Percentiles rank a stretch among this genome's conserved stretches.
phyloP scores from a whole-genome alignment of 305 asterid genomes.

The Solanum hybrid region DNA sequence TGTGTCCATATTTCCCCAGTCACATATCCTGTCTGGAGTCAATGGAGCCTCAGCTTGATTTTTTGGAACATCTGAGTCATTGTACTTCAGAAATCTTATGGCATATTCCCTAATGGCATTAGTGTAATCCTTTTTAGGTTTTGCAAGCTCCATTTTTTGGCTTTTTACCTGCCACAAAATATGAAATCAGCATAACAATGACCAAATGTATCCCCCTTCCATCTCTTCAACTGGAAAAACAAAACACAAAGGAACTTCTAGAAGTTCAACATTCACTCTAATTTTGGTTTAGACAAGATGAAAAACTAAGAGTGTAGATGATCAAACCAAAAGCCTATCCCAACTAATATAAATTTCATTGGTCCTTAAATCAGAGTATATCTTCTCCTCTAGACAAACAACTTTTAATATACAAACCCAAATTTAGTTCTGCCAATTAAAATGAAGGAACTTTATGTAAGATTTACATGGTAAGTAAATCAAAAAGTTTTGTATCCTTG shows the following conservation, averaged over 20 bases:
- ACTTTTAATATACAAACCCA: not conserved
- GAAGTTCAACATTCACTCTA: not conserved
- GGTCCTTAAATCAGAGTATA: not conserved
- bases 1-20: constrained; percentile 37
- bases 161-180: constrained; percentile 39
- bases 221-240: not conserved
- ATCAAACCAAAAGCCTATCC: not conserved
- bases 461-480: not conserved
- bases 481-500: not conserved
- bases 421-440: not conserved
- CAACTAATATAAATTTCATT: not conserved
- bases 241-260: not conserved
- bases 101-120: constrained; percentile 62
- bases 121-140: constrained; percentile 25
- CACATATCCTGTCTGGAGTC: constrained; percentile 54
- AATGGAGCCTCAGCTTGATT: constrained; percentile 40
- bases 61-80: constrained; percentile 20
- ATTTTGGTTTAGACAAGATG: not conserved
- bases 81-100: constrained; percentile 46
- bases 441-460: not conserved
- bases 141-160: constrained; percentile 27
- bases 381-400: not conserved
- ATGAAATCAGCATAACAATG: not conserved
- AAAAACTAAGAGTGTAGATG: not conserved
- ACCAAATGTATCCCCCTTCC: not conserved